Percentiles rank a stretch among this genome's conserved stretches.
phyloP scores from a whole-genome alignment of 805 yeast species.

The Cyberlindnera subsufficiens region DNA sequence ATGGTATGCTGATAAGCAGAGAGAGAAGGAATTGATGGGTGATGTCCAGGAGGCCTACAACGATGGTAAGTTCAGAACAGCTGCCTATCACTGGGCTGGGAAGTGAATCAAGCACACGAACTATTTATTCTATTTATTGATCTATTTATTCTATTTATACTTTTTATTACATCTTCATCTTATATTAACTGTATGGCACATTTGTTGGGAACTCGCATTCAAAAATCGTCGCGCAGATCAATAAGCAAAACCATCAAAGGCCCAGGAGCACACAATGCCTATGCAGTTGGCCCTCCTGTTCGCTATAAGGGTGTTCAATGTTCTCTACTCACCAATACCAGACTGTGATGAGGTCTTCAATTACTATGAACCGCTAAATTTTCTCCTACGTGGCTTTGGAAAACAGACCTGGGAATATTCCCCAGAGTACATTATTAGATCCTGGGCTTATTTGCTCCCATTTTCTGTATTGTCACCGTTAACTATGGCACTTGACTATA shows the following conservation, averaged over 20 bases:
- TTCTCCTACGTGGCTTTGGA: constrained; percentile 74
- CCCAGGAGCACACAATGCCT: not conserved
- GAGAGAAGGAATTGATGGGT: constrained; percentile 66
- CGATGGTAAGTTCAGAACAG: constrained; percentile 33
- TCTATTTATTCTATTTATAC: constrained; percentile 1
- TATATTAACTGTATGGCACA: no score
- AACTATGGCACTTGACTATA: constrained; percentile 1
- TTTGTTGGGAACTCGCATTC: no score
- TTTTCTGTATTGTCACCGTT: constrained; percentile 13
- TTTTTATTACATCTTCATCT: not conserved
- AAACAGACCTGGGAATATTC: constrained; percentile 97
- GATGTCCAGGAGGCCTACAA: constrained; percentile 47
- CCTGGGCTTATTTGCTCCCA: constrained; percentile 71
- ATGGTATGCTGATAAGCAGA: constrained; percentile 52
- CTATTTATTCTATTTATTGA: constrained; percentile 7
- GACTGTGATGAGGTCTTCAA: constrained; percentile 93
- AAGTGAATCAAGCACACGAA: not conserved
- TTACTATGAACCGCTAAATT: constrained; percentile 91
- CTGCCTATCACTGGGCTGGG: constrained; percentile 27
- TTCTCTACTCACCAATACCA: constrained; percentile 61
- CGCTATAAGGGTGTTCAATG: constrained; percentile 30
- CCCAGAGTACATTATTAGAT: constrained; percentile 80
- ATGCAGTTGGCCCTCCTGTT: constrained; percentile 12
- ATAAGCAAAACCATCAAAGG: no score
- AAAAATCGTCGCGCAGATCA: not conserved